phyloP scores from a whole-genome alignment of 2,329 filamentous ascomycete species.

The Hypoxylon sp. region DNA sequence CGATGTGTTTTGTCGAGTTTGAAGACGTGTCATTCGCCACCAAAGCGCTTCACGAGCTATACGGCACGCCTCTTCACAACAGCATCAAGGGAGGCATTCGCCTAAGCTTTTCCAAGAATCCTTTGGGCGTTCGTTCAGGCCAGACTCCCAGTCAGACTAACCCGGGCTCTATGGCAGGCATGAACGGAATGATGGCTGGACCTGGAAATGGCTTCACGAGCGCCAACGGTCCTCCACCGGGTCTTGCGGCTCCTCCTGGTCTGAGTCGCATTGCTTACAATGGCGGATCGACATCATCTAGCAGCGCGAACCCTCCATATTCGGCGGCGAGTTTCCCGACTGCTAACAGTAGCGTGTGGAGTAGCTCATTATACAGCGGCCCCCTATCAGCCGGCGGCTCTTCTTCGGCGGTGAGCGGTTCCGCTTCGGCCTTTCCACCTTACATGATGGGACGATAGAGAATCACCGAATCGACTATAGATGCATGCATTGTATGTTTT shows the following conservation, averaged over 20 bases:
- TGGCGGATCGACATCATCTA: slow-evolving; percentile 38
- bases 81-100: slow-evolving; percentile 95
- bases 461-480: slow-evolving; percentile 29
- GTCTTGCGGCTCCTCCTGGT: slow-evolving; percentile 80
- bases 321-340: slow-evolving; percentile 42
- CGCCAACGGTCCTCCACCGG: slow-evolving; percentile 83
- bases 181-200: slow-evolving; percentile 68
- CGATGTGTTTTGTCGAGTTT: slow-evolving; percentile 99
- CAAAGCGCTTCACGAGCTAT: slow-evolving; percentile 89
- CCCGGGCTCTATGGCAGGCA: slow-evolving; percentile 62
- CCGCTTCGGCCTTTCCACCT: slow-evolving; percentile 43
- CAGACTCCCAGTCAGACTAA: slow-evolving; percentile 66
- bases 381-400: slow-evolving; percentile 45
- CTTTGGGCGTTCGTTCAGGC: slow-evolving; percentile 87
- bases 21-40: slow-evolving; percentile 93
- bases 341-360: slow-evolving; percentile 47
- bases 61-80: slow-evolving; percentile 88
- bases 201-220: slow-evolving; percentile 73
- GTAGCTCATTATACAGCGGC: slow-evolving; percentile 44
- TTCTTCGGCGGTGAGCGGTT: slow-evolving; percentile 43
- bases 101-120: slow-evolving; percentile 97
- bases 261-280: slow-evolving; percentile 56
- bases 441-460: slow-evolving; percentile 49
- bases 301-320: slow-evolving; percentile 44
- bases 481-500: slow-evolving; percentile 39